Base-by-base conservation (phyloP, 345 rosid genomes). In the Brassica cretica region DNA sequence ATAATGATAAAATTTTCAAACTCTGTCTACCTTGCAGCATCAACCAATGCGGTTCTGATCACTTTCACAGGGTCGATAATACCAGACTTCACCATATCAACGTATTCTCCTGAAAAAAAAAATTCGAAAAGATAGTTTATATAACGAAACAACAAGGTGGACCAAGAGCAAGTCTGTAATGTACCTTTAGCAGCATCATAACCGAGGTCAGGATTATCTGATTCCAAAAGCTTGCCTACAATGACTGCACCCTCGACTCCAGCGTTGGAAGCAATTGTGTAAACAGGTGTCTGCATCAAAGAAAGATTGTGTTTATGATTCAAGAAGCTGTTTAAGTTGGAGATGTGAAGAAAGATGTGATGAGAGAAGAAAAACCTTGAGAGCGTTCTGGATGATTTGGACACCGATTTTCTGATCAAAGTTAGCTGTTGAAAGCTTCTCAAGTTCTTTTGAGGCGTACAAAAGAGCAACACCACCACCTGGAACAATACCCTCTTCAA, bases 171-270 rank as follows among this genome's bases (percentile, higher is more conserved):
- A 27, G 14, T 18, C 53, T 46, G 53, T 10, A 41, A 41, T 41
- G 25, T 30, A 95, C 99, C 99, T 87, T 90, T 93, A 58, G 99
- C 99, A 0, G 98, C 99, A 82, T 96, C 99, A 64, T 96, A 96
- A 10, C 99, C 99, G 21, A 93, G 90, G 66, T 96, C 99, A 12
- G 86, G 71, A 53, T 89, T 83, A 63, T 96, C 97, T 81, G 91
- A 97, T 80, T 93, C 99, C 79, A 96, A 78, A 19, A 96, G 90
- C 87, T 96, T 96, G 44, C 99, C 98, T 15, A 96, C 96, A 16
- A 96, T 88, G 60, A 96, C 99, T 51, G 99, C 97, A 29, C 99
- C 99, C 80, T 96, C 99, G 0, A 93, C 98, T 78, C 99, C 99
- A 0, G 99, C 99, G 66, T 96, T 96, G n/a, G 88, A 65, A 29